Evolutionary conservation across 2,329 filamentous ascomycete species (phyloP).

Genomic region (Helotiales sp.): DNA sequence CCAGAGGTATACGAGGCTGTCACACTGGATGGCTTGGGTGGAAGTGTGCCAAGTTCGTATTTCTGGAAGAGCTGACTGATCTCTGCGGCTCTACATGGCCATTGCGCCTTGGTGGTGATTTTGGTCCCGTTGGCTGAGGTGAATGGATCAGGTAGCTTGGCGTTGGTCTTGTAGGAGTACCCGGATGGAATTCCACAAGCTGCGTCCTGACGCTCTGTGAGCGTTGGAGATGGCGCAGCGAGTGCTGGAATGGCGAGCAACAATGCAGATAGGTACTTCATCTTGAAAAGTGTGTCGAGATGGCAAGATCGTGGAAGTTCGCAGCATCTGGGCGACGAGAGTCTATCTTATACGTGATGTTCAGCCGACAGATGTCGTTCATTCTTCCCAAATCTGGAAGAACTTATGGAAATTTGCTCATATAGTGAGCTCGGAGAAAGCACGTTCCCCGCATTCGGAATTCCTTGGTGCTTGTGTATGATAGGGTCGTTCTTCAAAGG

Average conservation of each 20-base stretch:
- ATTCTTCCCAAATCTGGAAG: constrained; percentile 11
- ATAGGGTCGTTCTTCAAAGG: constrained; percentile 1
- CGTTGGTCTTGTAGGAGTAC: constrained; percentile 12
- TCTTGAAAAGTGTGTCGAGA: constrained; percentile 1
- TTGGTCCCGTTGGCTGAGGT: constrained; percentile 43
- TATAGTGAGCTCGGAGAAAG: constrained; percentile 1
- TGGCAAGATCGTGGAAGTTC: neutral
- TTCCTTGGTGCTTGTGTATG: constrained; percentile 1
- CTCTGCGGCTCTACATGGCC: constrained; percentile 49
- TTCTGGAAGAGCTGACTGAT: constrained; percentile 49
- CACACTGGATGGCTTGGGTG: constrained; percentile 46
- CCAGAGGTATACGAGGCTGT: constrained; percentile 45
- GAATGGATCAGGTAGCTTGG: constrained; percentile 45
- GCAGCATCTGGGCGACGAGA: neutral
- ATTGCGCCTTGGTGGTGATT: constrained; percentile 47
- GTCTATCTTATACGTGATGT: neutral
- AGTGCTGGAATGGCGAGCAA: constrained; percentile 14
- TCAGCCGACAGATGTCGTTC: neutral
- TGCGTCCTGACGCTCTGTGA: constrained; percentile 13
- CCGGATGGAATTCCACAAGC: constrained; percentile 16
- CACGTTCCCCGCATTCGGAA: constrained; percentile 5
- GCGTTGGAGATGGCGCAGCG: constrained; percentile 10
- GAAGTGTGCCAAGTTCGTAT: constrained; percentile 52
- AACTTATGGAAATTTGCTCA: neutral
- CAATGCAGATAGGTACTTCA: constrained; percentile 17